Evolutionary conservation across 345 rosid species (phyloP), one percentile per base, ranked within the genome.

Genomic region (Camelina neglecta): DNA sequence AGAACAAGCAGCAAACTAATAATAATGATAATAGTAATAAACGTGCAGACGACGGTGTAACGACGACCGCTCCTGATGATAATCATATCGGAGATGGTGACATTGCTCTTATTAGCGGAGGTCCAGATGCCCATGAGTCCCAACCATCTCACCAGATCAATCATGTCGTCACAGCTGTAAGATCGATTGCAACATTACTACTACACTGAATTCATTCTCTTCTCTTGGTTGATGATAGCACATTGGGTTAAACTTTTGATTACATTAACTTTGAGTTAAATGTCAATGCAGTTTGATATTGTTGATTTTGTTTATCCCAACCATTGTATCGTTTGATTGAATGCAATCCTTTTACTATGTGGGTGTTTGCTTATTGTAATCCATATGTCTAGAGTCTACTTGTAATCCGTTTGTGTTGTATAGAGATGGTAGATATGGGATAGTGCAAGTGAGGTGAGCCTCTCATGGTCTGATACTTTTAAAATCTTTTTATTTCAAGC

Each of bases 1-100:
- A 89, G 71, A 87, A 82, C 73, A 82, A 83, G 72, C 83, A 83
- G 72, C 83, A 81, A 79, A 72, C 35, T 35, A 29, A 29, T 29
- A 0, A 39, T 35, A 29, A 29, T 26, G 3, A 39, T 18, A 18
- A 18, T 18, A 18, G 18, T 29, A 79, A 82, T 29, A 69, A 75
- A 47, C 75, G 78, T 33, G 78, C 48, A 35, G 86, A 82, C 24
- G 85, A 73, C 21, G 69, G 41, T 44, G 15, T 66, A 15, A 10
- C 54, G 11, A 57, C 76, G 11, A 33, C 76, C 20, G 23, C 76
- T 0, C 69, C 11, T 5, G 77, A 81, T 67, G 80, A 18, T 47
- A 79, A 70, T 59, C 81, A 62, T 54, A 56, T 24, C 70, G 77
- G 59, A 64, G 80, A 80, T 50, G 84, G 63, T 15, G 65, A 60